Evolutionary conservation across 306 rosid genomes (phyloP), one percentile per base, ranked within the genome.

Genomic region (Ormosia semicastrata): DNA sequence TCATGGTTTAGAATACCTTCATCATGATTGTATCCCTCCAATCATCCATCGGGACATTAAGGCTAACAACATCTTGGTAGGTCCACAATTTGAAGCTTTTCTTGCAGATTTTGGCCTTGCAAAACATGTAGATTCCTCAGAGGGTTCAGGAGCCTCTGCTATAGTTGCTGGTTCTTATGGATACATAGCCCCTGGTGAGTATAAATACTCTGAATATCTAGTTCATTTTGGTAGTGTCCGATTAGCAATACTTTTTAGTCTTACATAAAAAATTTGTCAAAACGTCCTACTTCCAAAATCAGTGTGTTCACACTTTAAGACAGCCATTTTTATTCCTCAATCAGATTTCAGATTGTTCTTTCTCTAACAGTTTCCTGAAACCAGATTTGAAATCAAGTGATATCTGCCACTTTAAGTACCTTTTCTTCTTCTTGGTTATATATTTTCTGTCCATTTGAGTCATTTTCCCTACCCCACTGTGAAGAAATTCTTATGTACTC

Each of bases 41-140:
- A 91, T 95, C 3, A 82, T 95, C 40, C 98, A 95, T 58, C 85
- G 98, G 0, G 98, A 95, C 41, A 84, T 95, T 71, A 95, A 95
- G 84, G 89, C 98, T 12, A 91, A 95, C 90, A 95, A 95, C 89
- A 93, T 95, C 86, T 87, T 95, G 85, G 91, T 95, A 56, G 97
- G 97, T 71, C 85, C 93, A 73, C 97, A 91, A 32, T 95, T 86
- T 82, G 97, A 95, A 80, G 89, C 97, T 53, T 88, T 90, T 83
- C 87, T 95, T 17, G 97, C 98, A 7, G 98, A 95, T 86, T 95
- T 95, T 76, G 98, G 98, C 70, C 89, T 95, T 30, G 98, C 98
- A 7, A 95, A 91, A 86, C 87, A 86, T 5, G 81, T 90, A 49
- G 82, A 36, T 73, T 85, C 98, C 63, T 75, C 97, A 1, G 94